These are phyloP conservation scores for Debaryomyces coudertii DNA, from an alignment of 1,139 yeast genomes.

Conservation along the genomic window DNA sequence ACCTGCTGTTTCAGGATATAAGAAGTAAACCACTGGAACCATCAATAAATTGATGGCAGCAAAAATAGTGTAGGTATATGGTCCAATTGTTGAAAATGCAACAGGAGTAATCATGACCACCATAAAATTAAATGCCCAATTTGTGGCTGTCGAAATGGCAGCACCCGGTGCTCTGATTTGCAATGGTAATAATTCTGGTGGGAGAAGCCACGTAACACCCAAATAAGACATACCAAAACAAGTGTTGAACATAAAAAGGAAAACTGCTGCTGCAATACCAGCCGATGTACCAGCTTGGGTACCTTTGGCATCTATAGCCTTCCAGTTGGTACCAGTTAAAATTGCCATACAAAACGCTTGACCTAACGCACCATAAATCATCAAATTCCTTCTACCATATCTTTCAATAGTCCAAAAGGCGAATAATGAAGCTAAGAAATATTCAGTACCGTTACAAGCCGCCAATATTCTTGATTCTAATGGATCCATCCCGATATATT, in stretches of 20 bases:
- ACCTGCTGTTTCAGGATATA: conserved; percentile 51
- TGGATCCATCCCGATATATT: conserved; percentile 43
- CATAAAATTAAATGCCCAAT: conserved; percentile 46
- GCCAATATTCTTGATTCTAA: conserved; percentile 40
- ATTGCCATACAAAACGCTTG: conserved; percentile 39
- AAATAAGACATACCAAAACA: conserved; percentile 58
- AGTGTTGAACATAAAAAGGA: conserved; percentile 42
- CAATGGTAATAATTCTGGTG: conserved; percentile 61
- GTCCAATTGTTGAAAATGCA: conserved; percentile 37
- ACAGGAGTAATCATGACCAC: conserved; percentile 50
- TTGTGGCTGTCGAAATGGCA: conserved; percentile 50
- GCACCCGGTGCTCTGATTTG: conserved; percentile 58
- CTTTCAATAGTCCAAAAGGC: conserved; percentile 52
- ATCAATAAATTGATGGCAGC: conserved; percentile 43
- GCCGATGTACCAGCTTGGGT: conserved; percentile 20
- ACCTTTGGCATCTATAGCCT: conserved; percentile 20
- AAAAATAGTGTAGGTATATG: conserved; percentile 43
- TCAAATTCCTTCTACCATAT: conserved; percentile 55
- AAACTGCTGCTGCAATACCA: conserved; percentile 41
- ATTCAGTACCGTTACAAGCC: conserved; percentile 41
- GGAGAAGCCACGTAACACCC: conserved; percentile 59
- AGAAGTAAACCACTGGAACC: conserved; percentile 57
- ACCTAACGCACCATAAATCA: conserved; percentile 58
- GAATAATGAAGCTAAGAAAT: conserved; percentile 45
- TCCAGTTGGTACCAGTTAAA: conserved; percentile 33